Percentiles rank a stretch among this genome's conserved stretches.
These are phyloP conservation scores for Phycomyces blakesleeanus DNA, from an alignment of 192 early-diverging fungal genomes.

Conservation along the genomic window DNA sequence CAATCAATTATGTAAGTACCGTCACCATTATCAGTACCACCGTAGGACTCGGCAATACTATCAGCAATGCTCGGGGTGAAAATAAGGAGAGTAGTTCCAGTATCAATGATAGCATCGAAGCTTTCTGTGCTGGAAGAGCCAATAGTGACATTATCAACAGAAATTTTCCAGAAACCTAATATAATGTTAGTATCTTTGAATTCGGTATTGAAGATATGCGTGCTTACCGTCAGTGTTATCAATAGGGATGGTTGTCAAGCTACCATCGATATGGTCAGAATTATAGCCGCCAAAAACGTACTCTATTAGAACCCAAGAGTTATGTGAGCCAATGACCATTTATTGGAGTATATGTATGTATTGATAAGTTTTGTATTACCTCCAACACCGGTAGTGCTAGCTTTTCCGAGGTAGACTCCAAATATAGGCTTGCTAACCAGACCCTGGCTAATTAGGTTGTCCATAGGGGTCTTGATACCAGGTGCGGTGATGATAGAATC, in stretches of 20 bases:
- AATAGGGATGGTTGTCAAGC: constrained; percentile 44
- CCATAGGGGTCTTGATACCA: constrained; percentile 43
- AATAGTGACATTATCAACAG: neutral
- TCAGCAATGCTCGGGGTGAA: constrained; percentile 31
- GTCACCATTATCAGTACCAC: constrained; percentile 20
- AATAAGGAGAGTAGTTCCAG: constrained; percentile 62
- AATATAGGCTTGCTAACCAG: constrained; percentile 60
- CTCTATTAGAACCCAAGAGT: constrained; percentile 17
- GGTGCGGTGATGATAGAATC: constrained; percentile 23
- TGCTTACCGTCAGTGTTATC: constrained; percentile 22
- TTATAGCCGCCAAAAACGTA: constrained; percentile 49
- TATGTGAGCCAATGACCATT: neutral
- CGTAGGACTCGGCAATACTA: constrained; percentile 10
- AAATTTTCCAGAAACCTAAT: constrained; percentile 18
- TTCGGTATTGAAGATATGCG: no score
- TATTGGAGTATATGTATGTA: neutral
- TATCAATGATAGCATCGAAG: constrained; percentile 53
- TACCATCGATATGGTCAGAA: constrained; percentile 25
- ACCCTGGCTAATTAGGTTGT: constrained; percentile 51
- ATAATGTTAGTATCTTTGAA: no score
- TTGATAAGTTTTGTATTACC: constrained; percentile 2
- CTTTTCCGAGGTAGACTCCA: constrained; percentile 62
- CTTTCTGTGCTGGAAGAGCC: constrained; percentile 9
- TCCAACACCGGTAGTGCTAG: constrained; percentile 29
- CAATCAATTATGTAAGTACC: constrained; percentile 25